These are phyloP conservation scores for Tardiomyces depauwii DNA, from an alignment of 1,139 yeast species.

Conservation along the genomic window DNA sequence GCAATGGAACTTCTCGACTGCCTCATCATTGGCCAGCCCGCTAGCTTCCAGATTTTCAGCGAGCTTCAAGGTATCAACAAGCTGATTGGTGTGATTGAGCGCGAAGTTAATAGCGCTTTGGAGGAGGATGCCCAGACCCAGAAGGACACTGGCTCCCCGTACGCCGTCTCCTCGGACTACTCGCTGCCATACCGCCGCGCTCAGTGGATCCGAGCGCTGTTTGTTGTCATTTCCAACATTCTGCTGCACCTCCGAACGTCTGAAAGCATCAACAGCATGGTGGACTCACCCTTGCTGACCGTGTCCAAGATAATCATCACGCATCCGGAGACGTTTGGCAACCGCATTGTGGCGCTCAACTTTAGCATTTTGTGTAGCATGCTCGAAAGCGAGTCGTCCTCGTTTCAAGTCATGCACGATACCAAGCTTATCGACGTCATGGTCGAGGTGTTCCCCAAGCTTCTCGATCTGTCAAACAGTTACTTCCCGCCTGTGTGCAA, in stretches of 20 bases:
- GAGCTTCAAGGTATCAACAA: conserved; percentile 53
- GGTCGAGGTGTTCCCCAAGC: conserved; percentile 38
- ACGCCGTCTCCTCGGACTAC: conserved; percentile 41
- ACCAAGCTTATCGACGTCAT: conserved; percentile 62
- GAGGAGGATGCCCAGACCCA: conserved; percentile 25
- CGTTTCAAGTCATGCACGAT: conserved; percentile 70
- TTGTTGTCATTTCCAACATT: conserved; percentile 55
- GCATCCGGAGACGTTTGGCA: conserved; percentile 59
- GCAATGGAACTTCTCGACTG: conserved; percentile 53
- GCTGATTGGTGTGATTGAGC: conserved; percentile 49
- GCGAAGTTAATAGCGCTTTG: conserved; percentile 57
- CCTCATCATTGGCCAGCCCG: conserved; percentile 38
- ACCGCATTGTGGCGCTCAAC: conserved; percentile 50
- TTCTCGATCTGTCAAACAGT: conserved; percentile 3
- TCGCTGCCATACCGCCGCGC: conserved; percentile 56
- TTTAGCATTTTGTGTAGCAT: conserved; percentile 61
- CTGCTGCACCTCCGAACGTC: conserved; percentile 61
- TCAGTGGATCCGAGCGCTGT: conserved; percentile 29
- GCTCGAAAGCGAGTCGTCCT: conserved; percentile 86
- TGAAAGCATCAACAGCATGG: conserved; percentile 72
- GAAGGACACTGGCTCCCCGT: conserved; percentile 27
- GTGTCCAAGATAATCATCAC: conserved; percentile 49
- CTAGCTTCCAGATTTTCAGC: conserved; percentile 49
- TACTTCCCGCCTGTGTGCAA: not conserved
- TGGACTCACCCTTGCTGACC: conserved; percentile 66